phyloP scores from a whole-genome alignment of 225 moss, liverwort and hornwort species.

The Anthoceros angustus region DNA sequence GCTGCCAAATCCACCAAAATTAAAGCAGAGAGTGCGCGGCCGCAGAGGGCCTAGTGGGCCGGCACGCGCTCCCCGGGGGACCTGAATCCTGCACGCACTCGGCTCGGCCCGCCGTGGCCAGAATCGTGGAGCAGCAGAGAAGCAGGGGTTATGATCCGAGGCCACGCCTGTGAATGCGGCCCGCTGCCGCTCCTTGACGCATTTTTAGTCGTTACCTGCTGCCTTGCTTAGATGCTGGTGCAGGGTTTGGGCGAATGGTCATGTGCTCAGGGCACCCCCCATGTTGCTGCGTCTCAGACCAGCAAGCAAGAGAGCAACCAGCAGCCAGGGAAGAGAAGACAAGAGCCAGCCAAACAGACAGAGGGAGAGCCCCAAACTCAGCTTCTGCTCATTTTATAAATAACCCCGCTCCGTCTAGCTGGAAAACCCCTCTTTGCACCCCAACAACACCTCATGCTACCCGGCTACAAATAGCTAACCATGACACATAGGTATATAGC shows the following conservation, averaged over 20 bases:
- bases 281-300: background rate
- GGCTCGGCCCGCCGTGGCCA: background rate
- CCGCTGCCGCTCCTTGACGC: background rate
- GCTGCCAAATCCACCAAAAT: background rate
- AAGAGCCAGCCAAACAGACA: background rate
- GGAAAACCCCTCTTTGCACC: background rate
- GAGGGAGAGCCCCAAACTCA: background rate
- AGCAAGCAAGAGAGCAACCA: background rate
- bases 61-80: background rate
- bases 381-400: background rate
- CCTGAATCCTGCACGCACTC: background rate
- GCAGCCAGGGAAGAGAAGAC: too few relatives aligned
- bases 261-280: background rate
- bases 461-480: too few relatives aligned
- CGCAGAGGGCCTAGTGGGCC: too few relatives aligned
- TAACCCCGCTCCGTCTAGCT: conserved; percentile 4
- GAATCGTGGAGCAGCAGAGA: conserved; percentile 1
- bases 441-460: background rate
- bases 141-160: conserved; percentile 5
- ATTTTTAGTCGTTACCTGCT: background rate
- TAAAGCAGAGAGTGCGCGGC: background rate
- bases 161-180: background rate
- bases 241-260: conserved; percentile 1
- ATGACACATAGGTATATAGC: too few relatives aligned
- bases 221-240: background rate